Conservation (phyloP, 371 early-diverging fungal genomes). For the Funneliformis caledonium region DNA sequence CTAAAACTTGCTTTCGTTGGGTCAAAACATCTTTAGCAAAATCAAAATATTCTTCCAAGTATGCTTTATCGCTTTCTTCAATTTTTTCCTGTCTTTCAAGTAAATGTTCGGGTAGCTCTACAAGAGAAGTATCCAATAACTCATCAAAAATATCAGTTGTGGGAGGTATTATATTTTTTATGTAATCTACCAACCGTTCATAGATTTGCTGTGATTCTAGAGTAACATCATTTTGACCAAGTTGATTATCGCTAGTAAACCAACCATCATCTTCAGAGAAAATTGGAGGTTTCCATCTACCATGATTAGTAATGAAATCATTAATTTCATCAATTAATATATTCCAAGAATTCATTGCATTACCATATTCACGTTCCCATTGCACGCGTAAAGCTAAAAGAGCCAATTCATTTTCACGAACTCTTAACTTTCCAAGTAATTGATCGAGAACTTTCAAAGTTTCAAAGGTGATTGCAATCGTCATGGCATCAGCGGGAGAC, state of each 20-base stretch:
- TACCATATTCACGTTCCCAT: slow-evolving; percentile 55
- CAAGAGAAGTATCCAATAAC: slow-evolving; percentile 46
- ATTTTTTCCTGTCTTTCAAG: slow-evolving; percentile 49
- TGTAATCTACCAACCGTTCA: slow-evolving; percentile 49
- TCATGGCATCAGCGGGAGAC: slow-evolving; percentile 61
- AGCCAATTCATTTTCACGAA: slow-evolving; percentile 49
- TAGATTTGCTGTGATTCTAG: slow-evolving; percentile 47
- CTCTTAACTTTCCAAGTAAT: slow-evolving; percentile 48
- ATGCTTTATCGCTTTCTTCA: slow-evolving; percentile 49
- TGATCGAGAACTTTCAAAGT: slow-evolving; percentile 55
- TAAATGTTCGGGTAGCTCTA: slow-evolving; percentile 51
- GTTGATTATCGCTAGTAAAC: slow-evolving; percentile 6
- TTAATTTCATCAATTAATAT: slow-evolving; percentile 47
- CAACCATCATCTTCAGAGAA: slow-evolving; percentile 16
- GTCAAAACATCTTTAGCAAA: slow-evolving; percentile 55
- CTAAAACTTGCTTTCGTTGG: slow-evolving; percentile 51
- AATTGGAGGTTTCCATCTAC: slow-evolving; percentile 39
- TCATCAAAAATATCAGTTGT: slow-evolving; percentile 54
- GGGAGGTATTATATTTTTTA: slow-evolving; percentile 51
- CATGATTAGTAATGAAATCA: slow-evolving; percentile 46
- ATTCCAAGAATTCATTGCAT: slow-evolving; percentile 48
- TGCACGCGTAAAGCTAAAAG: slow-evolving; percentile 49
- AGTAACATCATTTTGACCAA: slow-evolving; percentile 48
- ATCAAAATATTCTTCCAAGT: slow-evolving; percentile 46
- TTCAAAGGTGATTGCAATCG: slow-evolving; percentile 58